Base-by-base conservation (phyloP, 148 eudicot species). In the Vaccinium darrowii region DNA sequence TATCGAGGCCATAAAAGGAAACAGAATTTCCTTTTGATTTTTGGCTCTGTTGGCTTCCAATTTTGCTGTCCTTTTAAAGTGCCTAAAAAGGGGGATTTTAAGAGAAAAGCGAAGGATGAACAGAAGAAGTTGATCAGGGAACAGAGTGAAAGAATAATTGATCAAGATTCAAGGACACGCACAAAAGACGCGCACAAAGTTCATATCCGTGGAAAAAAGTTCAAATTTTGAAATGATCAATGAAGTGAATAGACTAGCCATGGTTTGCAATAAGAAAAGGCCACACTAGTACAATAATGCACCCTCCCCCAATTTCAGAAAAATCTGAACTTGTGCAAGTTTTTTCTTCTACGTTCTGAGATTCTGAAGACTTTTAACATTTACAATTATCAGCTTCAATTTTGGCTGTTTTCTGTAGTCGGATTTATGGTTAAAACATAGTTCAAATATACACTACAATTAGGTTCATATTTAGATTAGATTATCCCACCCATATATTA, bases 1-100 rank as follows among this genome's bases (percentile, higher is more conserved):
- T 81, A 94, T 89, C 92, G 80, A 90, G 93, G 88, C 76, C 87
- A 88, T 86, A 50, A 73, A 85, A 19, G 78, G 89, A 83, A 51
- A 85, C 58, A 73, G 85, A 80, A 79, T 83, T 88, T 86, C 90
- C 88, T 88, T 87, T 84, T 86, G 15, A 43, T 81, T 84, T 84
- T 83, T 5, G 81, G 76, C 87, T 63, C 69, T 83, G 81, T 86
- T 75, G 79, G 85, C 53, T 88, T 75, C 84, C 86, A 51, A 84
- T 74, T 74, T 82, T 88, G 88, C 85, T 83, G 82, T 85, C 85
- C 63, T 63, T 56, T 58, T 30, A 72, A 86, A 86, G 87, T 74
- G 80, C 43, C 56, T 50, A 82, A 84, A 84, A 84, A 84, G 65
- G 79, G 60, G 72, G 62, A 87, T 81, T 84, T 71, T 25, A 84